Percentiles rank a stretch among this genome's conserved stretches.
Conservation (phyloP, 345 rosid genomes). For the Euphorbia tirucalli region DNA sequence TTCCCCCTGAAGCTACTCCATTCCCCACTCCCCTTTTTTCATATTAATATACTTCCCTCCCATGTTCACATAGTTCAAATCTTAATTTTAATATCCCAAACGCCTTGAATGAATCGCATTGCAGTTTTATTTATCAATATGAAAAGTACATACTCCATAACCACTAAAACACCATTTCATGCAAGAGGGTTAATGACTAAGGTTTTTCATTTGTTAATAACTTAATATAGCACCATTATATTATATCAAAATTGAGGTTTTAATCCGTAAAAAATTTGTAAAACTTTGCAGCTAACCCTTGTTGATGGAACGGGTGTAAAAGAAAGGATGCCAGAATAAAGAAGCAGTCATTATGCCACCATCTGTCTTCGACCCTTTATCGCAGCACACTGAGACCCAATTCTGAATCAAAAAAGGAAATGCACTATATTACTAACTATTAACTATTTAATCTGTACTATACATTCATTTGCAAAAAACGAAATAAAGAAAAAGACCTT, state of each 20-base stretch:
- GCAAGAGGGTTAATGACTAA: too few relatives aligned
- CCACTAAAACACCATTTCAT: too few relatives aligned
- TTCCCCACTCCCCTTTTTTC: too few relatives aligned
- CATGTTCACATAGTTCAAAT: too few relatives aligned
- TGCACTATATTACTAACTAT: slow-evolving; percentile 5
- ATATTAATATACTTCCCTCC: too few relatives aligned
- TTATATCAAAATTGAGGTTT: slow-evolving; percentile 1
- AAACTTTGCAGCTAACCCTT: slow-evolving; percentile 10
- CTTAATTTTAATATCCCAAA: too few relatives aligned
- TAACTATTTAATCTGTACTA: slow-evolving; percentile 1
- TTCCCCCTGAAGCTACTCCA: neutral
- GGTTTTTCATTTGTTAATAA: too few relatives aligned
- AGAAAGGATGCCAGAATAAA: slow-evolving; percentile 10
- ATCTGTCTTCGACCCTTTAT: slow-evolving; percentile 34
- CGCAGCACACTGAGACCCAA: slow-evolving; percentile 82
- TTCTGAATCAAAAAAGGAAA: slow-evolving; percentile 43
- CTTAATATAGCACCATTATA: neutral
- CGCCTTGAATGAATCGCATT: neutral
- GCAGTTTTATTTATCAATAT: neutral
- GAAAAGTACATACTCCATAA: too few relatives aligned
- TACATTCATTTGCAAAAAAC: neutral
- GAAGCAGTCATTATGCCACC: slow-evolving; percentile 15
- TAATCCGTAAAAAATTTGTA: slow-evolving; percentile 5
- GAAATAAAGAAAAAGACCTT: neutral
- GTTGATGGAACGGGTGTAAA: neutral